Percentiles rank a stretch among this genome's conserved stretches.
Conservation (phyloP, 306 rosid genomes). For the Malus sieversii region DNA sequence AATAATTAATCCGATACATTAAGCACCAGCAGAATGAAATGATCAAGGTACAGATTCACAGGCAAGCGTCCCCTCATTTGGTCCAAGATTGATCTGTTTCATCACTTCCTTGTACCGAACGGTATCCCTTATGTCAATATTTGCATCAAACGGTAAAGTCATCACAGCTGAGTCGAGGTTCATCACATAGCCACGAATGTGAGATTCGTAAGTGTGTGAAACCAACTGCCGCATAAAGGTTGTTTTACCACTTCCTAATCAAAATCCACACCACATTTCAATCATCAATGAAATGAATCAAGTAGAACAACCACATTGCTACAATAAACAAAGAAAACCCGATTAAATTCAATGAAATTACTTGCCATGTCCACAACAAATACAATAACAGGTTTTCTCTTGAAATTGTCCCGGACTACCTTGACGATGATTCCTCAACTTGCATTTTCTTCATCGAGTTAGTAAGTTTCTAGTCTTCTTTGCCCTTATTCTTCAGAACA, state of each 20-base stretch:
- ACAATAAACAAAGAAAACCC: background rate
- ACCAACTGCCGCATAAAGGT: constrained; percentile 77
- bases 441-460: constrained; percentile 53
- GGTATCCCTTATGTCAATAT: constrained; percentile 88
- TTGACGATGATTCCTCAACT: constrained; percentile 59
- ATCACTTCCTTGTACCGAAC: constrained; percentile 91
- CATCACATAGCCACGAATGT: constrained; percentile 64
- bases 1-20: too few species aligned
- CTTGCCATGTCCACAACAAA: constrained; percentile 95
- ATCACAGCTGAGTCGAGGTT: constrained; percentile 92
- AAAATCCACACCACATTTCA: constrained; percentile 14
- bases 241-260: constrained; percentile 84
- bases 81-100: constrained; percentile 95
- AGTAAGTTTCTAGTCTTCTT: constrained; percentile 48
- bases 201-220: constrained; percentile 47
- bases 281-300: background rate
- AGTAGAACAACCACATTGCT: background rate
- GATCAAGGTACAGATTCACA: background rate
- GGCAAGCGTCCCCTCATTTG: constrained; percentile 71
- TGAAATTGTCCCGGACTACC: constrained; percentile 46
- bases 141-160: constrained; percentile 74
- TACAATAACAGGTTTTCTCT: constrained; percentile 70
- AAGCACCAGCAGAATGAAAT: background rate
- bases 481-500: constrained; percentile 35
- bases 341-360: constrained; percentile 11